A percentile compares a stretch with the other conserved stretches of the same genome.
phyloP scores from a whole-genome alignment of 495 filamentous ascomycete genomes.

The Penicillium diatomitis region DNA sequence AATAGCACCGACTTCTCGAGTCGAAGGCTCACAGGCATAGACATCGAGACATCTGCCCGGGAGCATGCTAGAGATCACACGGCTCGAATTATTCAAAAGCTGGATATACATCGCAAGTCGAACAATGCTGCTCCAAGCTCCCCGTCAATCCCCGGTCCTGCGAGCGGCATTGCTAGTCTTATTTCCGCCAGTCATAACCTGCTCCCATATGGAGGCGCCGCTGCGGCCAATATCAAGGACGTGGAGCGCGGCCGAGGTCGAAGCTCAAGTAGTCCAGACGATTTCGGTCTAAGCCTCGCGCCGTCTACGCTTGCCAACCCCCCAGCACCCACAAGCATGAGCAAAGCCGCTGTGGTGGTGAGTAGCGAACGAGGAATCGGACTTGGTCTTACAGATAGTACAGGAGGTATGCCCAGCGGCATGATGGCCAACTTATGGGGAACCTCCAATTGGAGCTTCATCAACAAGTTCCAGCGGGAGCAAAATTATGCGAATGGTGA shows the following conservation, averaged over 20 bases:
- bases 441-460: slow-evolving; percentile 70
- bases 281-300: slow-evolving; percentile 59
- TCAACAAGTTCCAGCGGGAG: slow-evolving; percentile 56
- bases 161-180: slow-evolving; percentile 75
- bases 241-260: slow-evolving; percentile 22
- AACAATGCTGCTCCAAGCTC: slow-evolving; percentile 39
- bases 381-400: slow-evolving; percentile 48
- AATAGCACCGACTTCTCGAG: slow-evolving; percentile 62
- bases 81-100: slow-evolving; percentile 80
- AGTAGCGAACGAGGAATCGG: slow-evolving; percentile 64
- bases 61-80: slow-evolving; percentile 65
- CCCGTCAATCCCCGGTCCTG: slow-evolving; percentile 28
- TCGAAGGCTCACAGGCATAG: slow-evolving; percentile 39
- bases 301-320: slow-evolving; percentile 77
- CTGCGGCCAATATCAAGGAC: slow-evolving; percentile 24
- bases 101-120: slow-evolving; percentile 80
- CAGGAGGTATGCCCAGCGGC: slow-evolving; percentile 66
- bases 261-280: slow-evolving; percentile 24
- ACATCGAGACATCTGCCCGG: slow-evolving; percentile 49
- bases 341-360: slow-evolving; percentile 74
- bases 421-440: slow-evolving; percentile 92
- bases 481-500: slow-evolving; percentile 36
- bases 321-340: slow-evolving; percentile 78
- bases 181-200: slow-evolving; percentile 77
- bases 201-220: slow-evolving; percentile 49